These are phyloP conservation scores for Saturnispora kantuleensis DNA, from an alignment of 805 yeast genomes.

Conservation along the genomic window DNA sequence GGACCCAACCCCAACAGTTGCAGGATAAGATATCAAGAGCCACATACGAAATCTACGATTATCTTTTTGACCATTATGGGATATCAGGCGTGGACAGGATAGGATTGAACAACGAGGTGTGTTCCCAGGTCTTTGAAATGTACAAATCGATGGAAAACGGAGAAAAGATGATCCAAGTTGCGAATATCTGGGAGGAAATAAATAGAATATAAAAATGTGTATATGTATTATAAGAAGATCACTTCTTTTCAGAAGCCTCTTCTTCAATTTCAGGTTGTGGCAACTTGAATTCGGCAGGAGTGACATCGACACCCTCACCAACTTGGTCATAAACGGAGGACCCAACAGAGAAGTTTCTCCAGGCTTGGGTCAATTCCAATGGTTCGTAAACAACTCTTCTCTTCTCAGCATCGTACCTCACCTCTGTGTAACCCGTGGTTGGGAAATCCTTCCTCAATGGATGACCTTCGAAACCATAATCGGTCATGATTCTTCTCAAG, in stretches of 20 bases:
- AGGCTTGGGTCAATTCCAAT: conserved; percentile 82
- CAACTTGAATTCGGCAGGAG: conserved; percentile 73
- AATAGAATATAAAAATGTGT: conserved; percentile 7
- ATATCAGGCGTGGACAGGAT: conserved; percentile 1
- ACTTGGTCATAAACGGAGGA: conserved; percentile 88
- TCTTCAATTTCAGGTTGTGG: conserved; percentile 71
- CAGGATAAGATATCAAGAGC: not conserved
- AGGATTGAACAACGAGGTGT: conserved; percentile 1
- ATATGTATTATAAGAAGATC: conserved; percentile 16
- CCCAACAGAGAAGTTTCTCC: conserved; percentile 83
- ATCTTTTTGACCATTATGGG: not conserved
- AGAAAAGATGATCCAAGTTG: conserved; percentile 4
- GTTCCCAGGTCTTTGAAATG: conserved; percentile 1
- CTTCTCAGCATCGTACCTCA: conserved; percentile 84
- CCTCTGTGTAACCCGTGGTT: conserved; percentile 84
- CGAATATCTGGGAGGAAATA: conserved; percentile 6
- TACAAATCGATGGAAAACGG: conserved; percentile 2
- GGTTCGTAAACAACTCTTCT: conserved; percentile 86
- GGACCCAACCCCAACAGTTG: not conserved
- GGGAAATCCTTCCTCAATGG: conserved; percentile 91
- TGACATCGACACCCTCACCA: conserved; percentile 73
- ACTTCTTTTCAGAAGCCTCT: conserved; percentile 29
- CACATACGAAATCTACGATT: conserved; percentile 1
- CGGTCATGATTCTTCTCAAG: conserved; percentile 81
- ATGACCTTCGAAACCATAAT: conserved; percentile 87